A percentile compares a stretch with the other conserved stretches of the same genome.
phyloP scores from a whole-genome alignment of 306 rosid species.

The Lathyrus sativus region DNA sequence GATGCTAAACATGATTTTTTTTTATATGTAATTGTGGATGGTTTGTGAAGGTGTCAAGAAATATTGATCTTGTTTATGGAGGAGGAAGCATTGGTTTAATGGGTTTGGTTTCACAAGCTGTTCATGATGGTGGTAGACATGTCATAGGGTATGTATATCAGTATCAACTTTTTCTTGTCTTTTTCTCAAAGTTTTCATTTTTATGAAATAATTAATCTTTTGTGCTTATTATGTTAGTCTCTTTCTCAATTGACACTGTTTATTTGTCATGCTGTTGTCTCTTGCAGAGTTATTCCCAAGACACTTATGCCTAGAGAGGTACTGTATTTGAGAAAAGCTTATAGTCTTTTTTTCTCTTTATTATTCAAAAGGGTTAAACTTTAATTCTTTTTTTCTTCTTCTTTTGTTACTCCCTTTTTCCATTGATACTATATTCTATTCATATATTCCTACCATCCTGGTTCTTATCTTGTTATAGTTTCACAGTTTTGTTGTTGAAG shows the following conservation, averaged over 20 bases:
- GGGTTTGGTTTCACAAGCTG: constrained; percentile 99
- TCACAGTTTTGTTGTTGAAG: constrained; percentile 28
- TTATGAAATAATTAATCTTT: background rate
- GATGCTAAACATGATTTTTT: constrained; percentile 19
- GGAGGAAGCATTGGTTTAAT: constrained; percentile 99
- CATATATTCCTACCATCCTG: background rate
- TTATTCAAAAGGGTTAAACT: constrained; percentile 35
- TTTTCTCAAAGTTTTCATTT: constrained; percentile 17
- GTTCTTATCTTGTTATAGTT: constrained; percentile 3
- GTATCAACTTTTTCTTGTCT: background rate
- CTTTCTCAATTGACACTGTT: constrained; percentile 51
- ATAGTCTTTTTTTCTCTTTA: constrained; percentile 46
- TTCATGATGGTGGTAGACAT: constrained; percentile 98
- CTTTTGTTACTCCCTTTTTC: background rate
- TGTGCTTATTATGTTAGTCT: constrained; percentile 42
- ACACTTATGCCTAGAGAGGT: constrained; percentile 99
- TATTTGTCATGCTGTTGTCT: constrained; percentile 69
- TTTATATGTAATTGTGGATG: constrained; percentile 1
- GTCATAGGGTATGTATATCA: constrained; percentile 71
- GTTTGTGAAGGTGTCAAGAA: constrained; percentile 76
- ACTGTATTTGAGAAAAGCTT: constrained; percentile 73
- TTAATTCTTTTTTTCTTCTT: background rate
- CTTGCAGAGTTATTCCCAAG: constrained; percentile 98
- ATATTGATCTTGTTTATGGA: constrained; percentile 96
- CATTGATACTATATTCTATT: constrained; percentile 31